Conservation (phyloP, 2,329 filamentous ascomycete species). For the Neodidymelliopsis sp. region DNA sequence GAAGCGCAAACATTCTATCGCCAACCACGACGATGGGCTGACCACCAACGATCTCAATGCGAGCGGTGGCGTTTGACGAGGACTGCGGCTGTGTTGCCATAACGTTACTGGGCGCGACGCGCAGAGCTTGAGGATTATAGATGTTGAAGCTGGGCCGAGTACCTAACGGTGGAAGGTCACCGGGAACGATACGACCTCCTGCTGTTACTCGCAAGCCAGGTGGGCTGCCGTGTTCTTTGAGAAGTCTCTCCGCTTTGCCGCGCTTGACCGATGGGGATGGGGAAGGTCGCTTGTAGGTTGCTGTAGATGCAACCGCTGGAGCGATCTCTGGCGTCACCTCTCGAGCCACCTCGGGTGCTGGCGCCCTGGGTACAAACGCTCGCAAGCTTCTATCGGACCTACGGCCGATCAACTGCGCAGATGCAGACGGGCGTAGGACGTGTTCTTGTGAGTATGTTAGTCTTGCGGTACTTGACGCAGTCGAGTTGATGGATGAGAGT, state of each 20-base stretch:
- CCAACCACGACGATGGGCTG: slow-evolving; percentile 44
- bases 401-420: slow-evolving; percentile 38
- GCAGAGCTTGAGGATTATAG: slow-evolving; percentile 36
- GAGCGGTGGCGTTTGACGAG: slow-evolving; percentile 30
- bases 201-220: slow-evolving; percentile 60
- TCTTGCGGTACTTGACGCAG: neutral
- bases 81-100: slow-evolving; percentile 36
- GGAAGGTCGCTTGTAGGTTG: slow-evolving; percentile 50
- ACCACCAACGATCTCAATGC: slow-evolving; percentile 41
- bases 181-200: slow-evolving; percentile 61
- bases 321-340: slow-evolving; percentile 17
- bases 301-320: slow-evolving; percentile 23
- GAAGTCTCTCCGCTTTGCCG: slow-evolving; percentile 57
- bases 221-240: slow-evolving; percentile 61
- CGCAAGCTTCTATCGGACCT: slow-evolving; percentile 38
- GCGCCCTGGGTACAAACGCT: slow-evolving; percentile 25
- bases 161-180: slow-evolving; percentile 48
- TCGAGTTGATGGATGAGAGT: neutral
- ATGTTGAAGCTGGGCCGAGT: slow-evolving; percentile 42
- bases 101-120: slow-evolving; percentile 28
- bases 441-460: slow-evolving; percentile 42
- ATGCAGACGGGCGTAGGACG: slow-evolving; percentile 52
- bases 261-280: slow-evolving; percentile 60
- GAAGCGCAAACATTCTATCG: slow-evolving; percentile 43
- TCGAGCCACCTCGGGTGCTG: slow-evolving; percentile 23